phyloP scores from a whole-genome alignment of 192 early-diverging fungal genomes.

The Podochytrium sp. region DNA sequence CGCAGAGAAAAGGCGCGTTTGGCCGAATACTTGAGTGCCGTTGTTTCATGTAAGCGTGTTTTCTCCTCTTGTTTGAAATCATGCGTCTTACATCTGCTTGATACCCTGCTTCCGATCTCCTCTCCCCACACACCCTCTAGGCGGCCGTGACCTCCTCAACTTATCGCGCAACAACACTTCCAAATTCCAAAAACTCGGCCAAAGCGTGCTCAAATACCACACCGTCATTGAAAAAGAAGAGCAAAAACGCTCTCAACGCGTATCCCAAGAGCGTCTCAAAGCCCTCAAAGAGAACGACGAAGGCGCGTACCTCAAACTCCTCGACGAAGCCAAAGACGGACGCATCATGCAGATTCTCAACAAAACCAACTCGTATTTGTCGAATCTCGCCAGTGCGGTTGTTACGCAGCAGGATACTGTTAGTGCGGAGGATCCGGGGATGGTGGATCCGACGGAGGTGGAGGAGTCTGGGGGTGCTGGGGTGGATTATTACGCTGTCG shows the following conservation, averaged over 20 bases:
- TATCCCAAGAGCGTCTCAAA: slow-evolving; percentile 92
- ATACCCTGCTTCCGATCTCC: slow-evolving; percentile 52
- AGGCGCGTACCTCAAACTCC: slow-evolving; percentile 92
- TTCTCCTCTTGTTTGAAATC: background rate
- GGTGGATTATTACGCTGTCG: slow-evolving; percentile 79
- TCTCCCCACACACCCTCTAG: background rate
- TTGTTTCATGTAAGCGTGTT: slow-evolving; percentile 33
- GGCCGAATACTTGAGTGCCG: slow-evolving; percentile 75
- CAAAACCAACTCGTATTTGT: slow-evolving; percentile 88
- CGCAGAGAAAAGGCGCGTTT: slow-evolving; percentile 82
- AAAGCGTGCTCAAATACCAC: slow-evolving; percentile 77
- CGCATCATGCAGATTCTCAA: slow-evolving; percentile 89
- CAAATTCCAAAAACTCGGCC: slow-evolving; percentile 76
- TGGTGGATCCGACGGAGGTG: slow-evolving; percentile 1
- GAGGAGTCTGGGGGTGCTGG: slow-evolving; percentile 51
- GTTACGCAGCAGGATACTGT: slow-evolving; percentile 70
- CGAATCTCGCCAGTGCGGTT: slow-evolving; percentile 83
- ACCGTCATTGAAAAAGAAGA: slow-evolving; percentile 90
- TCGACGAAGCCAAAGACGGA: slow-evolving; percentile 95
- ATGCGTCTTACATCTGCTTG: background rate
- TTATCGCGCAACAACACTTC: background rate
- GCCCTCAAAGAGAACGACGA: slow-evolving; percentile 98
- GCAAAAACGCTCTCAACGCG: slow-evolving; percentile 79
- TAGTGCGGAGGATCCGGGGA: slow-evolving; percentile 46
- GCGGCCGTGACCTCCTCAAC: background rate